These are phyloP conservation scores for Trypanosoma grayi DNA, from an alignment of 208 protist species.

Conservation along the genomic window DNA sequence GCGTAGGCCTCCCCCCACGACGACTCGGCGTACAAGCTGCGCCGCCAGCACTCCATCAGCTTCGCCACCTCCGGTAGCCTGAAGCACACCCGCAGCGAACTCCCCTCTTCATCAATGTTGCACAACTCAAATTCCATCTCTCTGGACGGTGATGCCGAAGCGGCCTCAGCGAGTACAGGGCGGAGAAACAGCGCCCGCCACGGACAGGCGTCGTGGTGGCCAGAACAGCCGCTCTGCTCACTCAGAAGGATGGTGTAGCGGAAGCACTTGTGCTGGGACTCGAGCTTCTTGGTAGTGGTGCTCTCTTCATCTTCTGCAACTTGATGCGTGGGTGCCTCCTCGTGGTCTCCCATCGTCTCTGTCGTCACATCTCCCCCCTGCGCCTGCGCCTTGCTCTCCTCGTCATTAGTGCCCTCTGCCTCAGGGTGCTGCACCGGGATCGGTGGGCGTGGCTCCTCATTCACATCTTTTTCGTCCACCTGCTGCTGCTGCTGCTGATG, in stretches of 20 bases:
- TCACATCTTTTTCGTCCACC: neutral
- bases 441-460: neutral
- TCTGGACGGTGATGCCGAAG: neutral
- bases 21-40: slow-evolving; percentile 42
- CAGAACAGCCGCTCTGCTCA: slow-evolving; percentile 3
- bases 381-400: neutral
- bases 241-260: slow-evolving; percentile 12
- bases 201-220: slow-evolving; percentile 23
- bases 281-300: too few relatives aligned
- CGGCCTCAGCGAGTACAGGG: slow-evolving; percentile 9
- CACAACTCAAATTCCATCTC: slow-evolving; percentile 12
- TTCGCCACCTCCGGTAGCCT: slow-evolving; percentile 41
- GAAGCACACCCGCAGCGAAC: slow-evolving; percentile 32
- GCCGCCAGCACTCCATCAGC: slow-evolving; percentile 47
- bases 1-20: slow-evolving; percentile 28
- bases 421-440: neutral
- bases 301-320: neutral
- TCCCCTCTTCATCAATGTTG: neutral
- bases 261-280: neutral
- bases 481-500: neutral
- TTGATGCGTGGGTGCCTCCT: neutral
- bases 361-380: neutral
- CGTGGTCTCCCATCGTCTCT: neutral
- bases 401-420: neutral
- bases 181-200: slow-evolving; percentile 21